phyloP scores from a whole-genome alignment of 306 rosid genomes.

The Lablab purpureus region DNA sequence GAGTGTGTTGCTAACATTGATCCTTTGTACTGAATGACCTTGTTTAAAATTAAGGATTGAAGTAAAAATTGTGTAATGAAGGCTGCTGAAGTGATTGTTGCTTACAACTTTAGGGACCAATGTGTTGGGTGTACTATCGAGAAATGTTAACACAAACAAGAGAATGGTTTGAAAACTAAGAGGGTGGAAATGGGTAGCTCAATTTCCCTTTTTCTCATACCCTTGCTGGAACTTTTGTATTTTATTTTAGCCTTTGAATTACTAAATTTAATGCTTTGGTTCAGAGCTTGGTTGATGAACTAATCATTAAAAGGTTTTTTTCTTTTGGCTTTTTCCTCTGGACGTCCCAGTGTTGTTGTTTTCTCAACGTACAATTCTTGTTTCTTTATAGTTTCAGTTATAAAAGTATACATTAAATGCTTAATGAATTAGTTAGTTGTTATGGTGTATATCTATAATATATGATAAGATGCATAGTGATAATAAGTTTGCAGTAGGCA shows the following conservation, averaged over 20 bases:
- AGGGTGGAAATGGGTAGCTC: slow-evolving; percentile 38
- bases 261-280: slow-evolving; percentile 30
- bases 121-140: background rate
- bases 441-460: background rate
- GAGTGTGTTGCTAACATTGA: background rate
- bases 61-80: background rate
- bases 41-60: background rate
- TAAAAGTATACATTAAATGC: background rate
- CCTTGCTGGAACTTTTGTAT: slow-evolving; percentile 32
- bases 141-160: slow-evolving; percentile 35
- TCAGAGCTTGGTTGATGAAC: slow-evolving; percentile 23
- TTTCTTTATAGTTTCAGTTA: background rate
- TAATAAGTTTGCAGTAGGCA: background rate
- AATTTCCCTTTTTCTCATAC: background rate
- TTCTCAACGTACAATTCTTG: background rate
- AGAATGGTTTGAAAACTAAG: background rate
- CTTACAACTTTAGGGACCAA: background rate
- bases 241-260: background rate
- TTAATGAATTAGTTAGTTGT: slow-evolving; percentile 9
- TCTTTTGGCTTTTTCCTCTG: background rate
- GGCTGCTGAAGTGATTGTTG: slow-evolving; percentile 6
- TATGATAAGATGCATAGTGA: no score
- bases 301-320: slow-evolving; percentile 23
- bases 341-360: background rate
- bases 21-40: background rate